Evolutionary conservation across 768 basidiomycete species (phyloP), one percentile per base, ranked within the genome.

Genomic region (Suillus subaureus): DNA sequence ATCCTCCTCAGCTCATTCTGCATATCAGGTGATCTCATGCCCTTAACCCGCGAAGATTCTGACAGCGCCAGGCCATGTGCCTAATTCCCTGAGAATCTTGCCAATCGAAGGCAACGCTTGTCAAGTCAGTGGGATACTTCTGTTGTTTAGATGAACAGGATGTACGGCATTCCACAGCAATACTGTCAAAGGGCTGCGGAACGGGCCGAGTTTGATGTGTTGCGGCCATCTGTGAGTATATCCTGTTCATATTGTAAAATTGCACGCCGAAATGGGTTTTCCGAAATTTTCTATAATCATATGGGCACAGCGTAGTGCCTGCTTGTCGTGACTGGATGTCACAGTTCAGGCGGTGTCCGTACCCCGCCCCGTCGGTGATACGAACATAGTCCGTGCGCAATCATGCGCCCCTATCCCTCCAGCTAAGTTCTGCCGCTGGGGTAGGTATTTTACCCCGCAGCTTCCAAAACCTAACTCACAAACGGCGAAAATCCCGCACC

Each of bases 11-110:
- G 15, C n/a, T n/a, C n/a, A n/a, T n/a, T n/a, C n/a, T n/a, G n/a
- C n/a, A n/a, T n/a, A 37, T 35, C 21, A 56, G 35, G 57, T 40
- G 37, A 18, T 28, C 16, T 40, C 26, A 12, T 60, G 9, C 57
- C 57, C 57, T 60, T 28, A 13, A 60, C 57, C 57, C 39, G 15
- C 39, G 57, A 60, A 33, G 26, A 26, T 40, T 40, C n/a, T 40
- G 57, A 16, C 26, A 40, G 31, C 52, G 21, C 31, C 54, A 13
- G 6, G 21, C 54, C n/a, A 11, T 21, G 54, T 55, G 21, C 52
- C 52, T 54, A 16, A 11, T 58, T 60, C 16, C 57, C 26, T 58
- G 37, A 58, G 56, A 57, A 39, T 58, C 37, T 40, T 11, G 4
- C 3, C 18, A 40, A 42, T 42, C 28, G 40, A 42, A 28, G 18